A percentile compares a stretch with the other conserved stretches of the same genome.
Evolutionary conservation across 2,329 filamentous ascomycete genomes (phyloP).

Genomic region (Claviceps spartinae): DNA sequence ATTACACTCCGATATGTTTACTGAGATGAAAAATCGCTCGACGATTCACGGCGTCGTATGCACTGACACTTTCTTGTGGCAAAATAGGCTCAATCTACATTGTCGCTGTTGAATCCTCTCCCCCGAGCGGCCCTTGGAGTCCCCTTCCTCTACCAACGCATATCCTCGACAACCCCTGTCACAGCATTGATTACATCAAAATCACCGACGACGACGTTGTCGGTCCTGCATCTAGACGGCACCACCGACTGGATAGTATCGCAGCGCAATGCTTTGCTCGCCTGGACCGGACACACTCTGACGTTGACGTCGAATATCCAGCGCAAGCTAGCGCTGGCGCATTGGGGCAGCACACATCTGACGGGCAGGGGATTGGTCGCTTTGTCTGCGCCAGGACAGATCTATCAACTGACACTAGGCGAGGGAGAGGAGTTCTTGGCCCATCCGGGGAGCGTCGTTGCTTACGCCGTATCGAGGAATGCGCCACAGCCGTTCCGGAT

Average conservation of each 20-base stretch:
- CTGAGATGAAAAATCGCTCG: neutral
- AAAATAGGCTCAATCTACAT: constrained; percentile 65
- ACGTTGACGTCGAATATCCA: constrained; percentile 63
- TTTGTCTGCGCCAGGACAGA: constrained; percentile 72
- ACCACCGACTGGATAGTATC: constrained; percentile 91
- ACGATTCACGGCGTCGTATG: neutral
- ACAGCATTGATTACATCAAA: constrained; percentile 82
- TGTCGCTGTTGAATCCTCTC: constrained; percentile 76
- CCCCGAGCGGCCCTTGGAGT: constrained; percentile 68
- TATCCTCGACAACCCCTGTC: constrained; percentile 76
- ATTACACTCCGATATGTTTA: neutral
- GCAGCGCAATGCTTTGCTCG: constrained; percentile 77
- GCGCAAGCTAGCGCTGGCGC: constrained; percentile 57
- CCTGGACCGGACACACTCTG: constrained; percentile 89
- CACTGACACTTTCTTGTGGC: neutral
- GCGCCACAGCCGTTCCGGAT: constrained; percentile 77
- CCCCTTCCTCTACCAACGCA: constrained; percentile 87
- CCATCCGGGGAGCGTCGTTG: constrained; percentile 82
- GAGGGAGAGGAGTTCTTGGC: constrained; percentile 82
- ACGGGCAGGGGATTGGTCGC: constrained; percentile 81
- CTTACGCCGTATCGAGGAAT: constrained; percentile 65
- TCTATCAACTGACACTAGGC: constrained; percentile 71
- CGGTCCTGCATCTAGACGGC: constrained; percentile 79
- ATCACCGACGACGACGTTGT: constrained; percentile 73
- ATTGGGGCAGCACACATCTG: constrained; percentile 84